Conservation (phyloP, 2,329 filamentous ascomycete genomes). For the Penicillium sp. region DNA sequence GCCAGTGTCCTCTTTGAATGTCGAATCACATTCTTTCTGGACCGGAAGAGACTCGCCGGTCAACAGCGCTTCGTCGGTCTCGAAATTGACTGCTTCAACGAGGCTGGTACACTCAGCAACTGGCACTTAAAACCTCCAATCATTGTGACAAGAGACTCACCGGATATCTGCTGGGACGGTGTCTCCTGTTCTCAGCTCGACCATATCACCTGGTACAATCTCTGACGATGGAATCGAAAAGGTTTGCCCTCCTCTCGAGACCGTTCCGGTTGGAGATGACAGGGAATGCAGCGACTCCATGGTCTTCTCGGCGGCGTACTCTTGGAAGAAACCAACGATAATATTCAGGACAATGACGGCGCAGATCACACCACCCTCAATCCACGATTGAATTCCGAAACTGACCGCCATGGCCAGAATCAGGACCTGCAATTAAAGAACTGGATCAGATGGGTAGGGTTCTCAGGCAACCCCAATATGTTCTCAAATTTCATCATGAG, state of each 20-base stretch:
- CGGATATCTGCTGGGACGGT: conserved; percentile 57
- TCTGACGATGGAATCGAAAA: conserved; percentile 51
- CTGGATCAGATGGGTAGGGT: too few relatives aligned
- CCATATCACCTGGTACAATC: conserved; percentile 58
- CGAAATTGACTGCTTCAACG: conserved; percentile 62
- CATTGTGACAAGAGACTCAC: conserved; percentile 28
- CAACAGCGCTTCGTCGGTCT: conserved; percentile 63
- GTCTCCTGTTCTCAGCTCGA: conserved; percentile 53
- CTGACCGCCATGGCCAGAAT: conserved; percentile 66
- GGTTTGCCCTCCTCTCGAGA: conserved; percentile 54
- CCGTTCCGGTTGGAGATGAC: conserved; percentile 53
- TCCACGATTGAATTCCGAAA: conserved; percentile 52
- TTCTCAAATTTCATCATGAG: too few relatives aligned
- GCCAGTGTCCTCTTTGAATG: conserved; percentile 49
- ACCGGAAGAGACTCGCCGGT: conserved; percentile 59
- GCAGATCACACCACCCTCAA: conserved; percentile 55
- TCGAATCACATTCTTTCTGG: conserved; percentile 45
- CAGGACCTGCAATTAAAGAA: conserved; percentile 58
- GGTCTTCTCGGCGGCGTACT: conserved; percentile 57
- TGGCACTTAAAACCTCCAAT: too few relatives aligned
- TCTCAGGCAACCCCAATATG: too few relatives aligned
- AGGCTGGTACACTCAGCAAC: conserved; percentile 29
- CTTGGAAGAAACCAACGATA: conserved; percentile 55
- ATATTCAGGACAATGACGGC: conserved; percentile 56
- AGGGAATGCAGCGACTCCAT: conserved; percentile 55